phyloP scores from a whole-genome alignment of 176 grass and related monocot genomes.

The Ensete glaucum region DNA sequence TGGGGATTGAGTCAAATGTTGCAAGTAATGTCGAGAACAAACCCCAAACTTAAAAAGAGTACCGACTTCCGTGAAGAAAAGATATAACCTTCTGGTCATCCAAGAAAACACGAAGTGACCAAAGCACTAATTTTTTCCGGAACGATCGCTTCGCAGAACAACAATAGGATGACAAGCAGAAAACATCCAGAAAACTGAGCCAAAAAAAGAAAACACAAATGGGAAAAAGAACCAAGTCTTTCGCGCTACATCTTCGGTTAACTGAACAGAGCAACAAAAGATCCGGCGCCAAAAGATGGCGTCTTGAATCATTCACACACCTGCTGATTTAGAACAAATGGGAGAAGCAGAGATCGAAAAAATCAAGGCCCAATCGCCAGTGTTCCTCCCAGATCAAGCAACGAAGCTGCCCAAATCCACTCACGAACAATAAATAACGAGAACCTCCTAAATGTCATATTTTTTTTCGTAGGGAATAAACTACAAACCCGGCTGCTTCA shows the following conservation, averaged over 20 bases:
- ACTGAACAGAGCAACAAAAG: neutral
- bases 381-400: neutral
- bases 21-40: neutral
- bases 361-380: neutral
- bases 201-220: neutral
- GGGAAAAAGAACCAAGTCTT: neutral
- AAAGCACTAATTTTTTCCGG: neutral
- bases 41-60: neutral
- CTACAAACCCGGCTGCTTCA: neutral
- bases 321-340: neutral
- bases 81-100: neutral
- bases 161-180: neutral
- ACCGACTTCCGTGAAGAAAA: neutral
- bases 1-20: neutral
- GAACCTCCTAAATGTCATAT: neutral
- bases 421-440: neutral
- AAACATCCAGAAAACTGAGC: neutral
- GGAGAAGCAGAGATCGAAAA: neutral
- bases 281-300: neutral
- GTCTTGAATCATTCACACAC: neutral
- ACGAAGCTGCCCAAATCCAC: neutral
- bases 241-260: neutral
- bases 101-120: neutral
- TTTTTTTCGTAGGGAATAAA: neutral
- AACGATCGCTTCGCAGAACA: neutral